Conservation (phyloP, 2,329 filamentous ascomycete species). For the Incumbomyces lentus region DNA sequence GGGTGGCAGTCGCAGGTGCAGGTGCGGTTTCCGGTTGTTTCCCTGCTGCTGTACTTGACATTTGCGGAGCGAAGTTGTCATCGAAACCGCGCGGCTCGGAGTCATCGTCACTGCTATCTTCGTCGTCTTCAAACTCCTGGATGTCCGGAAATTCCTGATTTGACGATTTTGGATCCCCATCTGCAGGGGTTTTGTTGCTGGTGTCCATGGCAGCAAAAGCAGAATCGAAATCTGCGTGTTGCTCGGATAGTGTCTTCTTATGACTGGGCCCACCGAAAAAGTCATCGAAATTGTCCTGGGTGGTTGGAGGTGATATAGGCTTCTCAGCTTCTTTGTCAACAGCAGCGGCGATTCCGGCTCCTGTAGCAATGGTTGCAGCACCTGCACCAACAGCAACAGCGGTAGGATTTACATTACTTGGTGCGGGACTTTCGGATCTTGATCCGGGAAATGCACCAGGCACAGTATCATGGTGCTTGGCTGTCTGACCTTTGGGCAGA, state of each 20-base stretch:
- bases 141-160: conserved; percentile 84
- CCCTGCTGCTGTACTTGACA: conserved; percentile 26
- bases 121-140: conserved; percentile 69
- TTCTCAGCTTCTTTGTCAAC: conserved; percentile 9
- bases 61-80: conserved; percentile 62
- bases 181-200: conserved; percentile 28
- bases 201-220: conserved; percentile 36
- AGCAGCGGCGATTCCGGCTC: conserved; percentile 1
- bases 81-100: conserved; percentile 64
- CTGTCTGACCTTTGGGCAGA: conserved; percentile 12
- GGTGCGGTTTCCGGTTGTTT: conserved; percentile 29
- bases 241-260: conserved; percentile 35
- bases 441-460: conserved; percentile 47
- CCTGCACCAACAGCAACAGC: conserved; percentile 10
- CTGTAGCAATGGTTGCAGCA: conserved; percentile 10
- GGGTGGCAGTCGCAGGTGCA: conserved; percentile 7
- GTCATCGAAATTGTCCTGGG: conserved; percentile 34
- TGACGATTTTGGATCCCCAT: conserved; percentile 20
- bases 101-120: conserved; percentile 68
- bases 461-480: conserved; percentile 20
- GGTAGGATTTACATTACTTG: conserved; percentile 5
- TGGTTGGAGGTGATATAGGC: conserved; percentile 21
- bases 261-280: conserved; percentile 35
- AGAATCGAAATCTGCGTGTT: conserved; percentile 38
- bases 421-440: conserved; percentile 22